Evolutionary conservation across 2,329 filamentous ascomycete genomes (phyloP), one percentile per base, ranked within the genome.

Genomic region (Ascosphaera apis): DNA sequence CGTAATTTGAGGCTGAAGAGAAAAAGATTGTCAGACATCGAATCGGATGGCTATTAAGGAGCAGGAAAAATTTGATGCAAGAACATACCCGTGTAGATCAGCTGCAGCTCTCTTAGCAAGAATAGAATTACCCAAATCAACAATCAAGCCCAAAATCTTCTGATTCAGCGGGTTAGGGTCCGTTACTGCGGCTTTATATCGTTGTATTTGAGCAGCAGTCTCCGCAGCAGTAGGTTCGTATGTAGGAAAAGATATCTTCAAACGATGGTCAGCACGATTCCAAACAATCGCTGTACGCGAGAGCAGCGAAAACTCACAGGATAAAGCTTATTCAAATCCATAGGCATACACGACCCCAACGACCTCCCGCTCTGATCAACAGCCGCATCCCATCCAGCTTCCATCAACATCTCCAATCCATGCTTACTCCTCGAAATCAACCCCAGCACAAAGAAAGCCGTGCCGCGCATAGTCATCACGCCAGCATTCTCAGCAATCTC

Each of bases 391-490:
- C 91, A 98, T 8, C 84, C 84, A 48, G 79, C 66, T 48, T 91
- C 81, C 1, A 77, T 75, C 11, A 98, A 59, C 39, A 95, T 92
- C 53, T 92, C 82, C 17, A 95, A 69, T 0, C 88, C 88, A 48
- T 93, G 86, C 6, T 83, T 66, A 36, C 86, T 95, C 37, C 88
- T 69, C 1, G 84, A 93, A 37, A 98, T 86, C 39, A 98, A 61
- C 0, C 88, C 88, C 0, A 98, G 60, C 0, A 93, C 88, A 48
- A 93, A 98, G 55, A 95, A 95, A 1, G 88, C 88, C 1, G 91
- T 98, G 27, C 91, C 88, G 32, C 91, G 70, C 47, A 98, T 65
- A 39, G 82, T 91, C 72, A 98, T 76, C 35, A 98, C 79, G 44
- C 84, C 74, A 31, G 88, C 84, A 18, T 65, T 62, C 52, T 92